A percentile compares a stretch with the other conserved stretches of the same genome.
phyloP scores from a whole-genome alignment of 2,329 filamentous ascomycete species.

The Daldinia sp. region DNA sequence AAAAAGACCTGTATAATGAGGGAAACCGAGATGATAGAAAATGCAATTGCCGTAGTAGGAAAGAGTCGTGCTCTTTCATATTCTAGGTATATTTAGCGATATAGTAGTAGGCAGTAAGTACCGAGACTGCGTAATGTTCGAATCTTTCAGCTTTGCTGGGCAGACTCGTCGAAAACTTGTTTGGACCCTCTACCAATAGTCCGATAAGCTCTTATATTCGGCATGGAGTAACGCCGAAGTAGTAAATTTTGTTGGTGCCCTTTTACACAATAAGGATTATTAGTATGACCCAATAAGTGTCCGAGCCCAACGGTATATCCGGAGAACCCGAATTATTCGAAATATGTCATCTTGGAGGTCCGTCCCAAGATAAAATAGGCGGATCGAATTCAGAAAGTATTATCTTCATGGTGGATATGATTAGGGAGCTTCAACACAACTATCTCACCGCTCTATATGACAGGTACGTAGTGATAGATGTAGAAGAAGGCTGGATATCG shows the following conservation, averaged over 20 bases:
- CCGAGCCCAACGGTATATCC: neutral
- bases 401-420: neutral
- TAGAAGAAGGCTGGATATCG: neutral
- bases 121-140: neutral
- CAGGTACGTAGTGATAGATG: neutral
- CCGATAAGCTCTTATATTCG: neutral
- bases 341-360: neutral
- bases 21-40: neutral
- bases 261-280: neutral
- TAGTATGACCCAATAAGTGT: neutral
- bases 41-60: neutral
- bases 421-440: neutral
- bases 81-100: neutral
- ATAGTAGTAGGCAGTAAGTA: neutral
- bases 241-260: neutral
- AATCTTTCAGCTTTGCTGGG: neutral
- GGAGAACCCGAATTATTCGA: neutral
- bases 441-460: neutral
- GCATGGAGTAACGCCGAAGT: neutral
- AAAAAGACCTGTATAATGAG: neutral
- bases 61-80: neutral
- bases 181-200: neutral
- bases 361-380: neutral
- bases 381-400: neutral
- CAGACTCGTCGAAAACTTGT: neutral